Conservation (phyloP, 441 rosid species). For the Populus hybrid region DNA sequence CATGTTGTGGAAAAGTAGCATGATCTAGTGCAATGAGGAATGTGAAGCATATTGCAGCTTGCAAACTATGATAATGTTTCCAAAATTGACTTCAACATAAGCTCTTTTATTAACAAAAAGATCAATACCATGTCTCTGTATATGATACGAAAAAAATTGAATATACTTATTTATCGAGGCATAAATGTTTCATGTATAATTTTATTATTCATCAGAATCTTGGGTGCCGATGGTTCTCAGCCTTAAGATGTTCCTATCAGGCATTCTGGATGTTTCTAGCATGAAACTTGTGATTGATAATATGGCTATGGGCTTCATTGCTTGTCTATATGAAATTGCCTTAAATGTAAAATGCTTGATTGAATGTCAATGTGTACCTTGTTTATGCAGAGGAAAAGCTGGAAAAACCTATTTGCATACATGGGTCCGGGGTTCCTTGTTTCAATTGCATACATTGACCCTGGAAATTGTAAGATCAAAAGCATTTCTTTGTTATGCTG, state of each 20-base stretch:
- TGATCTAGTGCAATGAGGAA: background rate
- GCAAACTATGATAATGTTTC: background rate
- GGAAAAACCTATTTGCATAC: constrained; percentile 91
- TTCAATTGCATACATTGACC: constrained; percentile 95
- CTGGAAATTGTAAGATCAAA: constrained; percentile 80
- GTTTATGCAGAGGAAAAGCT: constrained; percentile 65
- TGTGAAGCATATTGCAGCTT: background rate
- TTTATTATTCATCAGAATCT: background rate
- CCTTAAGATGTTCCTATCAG: background rate
- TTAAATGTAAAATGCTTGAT: background rate
- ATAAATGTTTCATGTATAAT: background rate
- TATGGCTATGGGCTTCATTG: background rate
- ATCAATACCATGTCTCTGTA: background rate
- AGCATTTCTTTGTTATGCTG: constrained; percentile 5
- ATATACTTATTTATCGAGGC: background rate
- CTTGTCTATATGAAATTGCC: background rate
- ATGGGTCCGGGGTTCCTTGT: constrained; percentile 97
- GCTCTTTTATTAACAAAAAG: background rate
- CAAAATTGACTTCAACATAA: background rate
- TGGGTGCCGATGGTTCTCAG: constrained; percentile 3
- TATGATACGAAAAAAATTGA: background rate
- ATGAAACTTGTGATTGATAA: constrained; percentile 3
- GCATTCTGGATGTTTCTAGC: constrained; percentile 1
- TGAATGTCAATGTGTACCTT: constrained; percentile 8
- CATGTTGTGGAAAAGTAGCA: background rate